Base-by-base conservation (phyloP, 2,329 filamentous ascomycete species). In the Diplodia mutila region DNA sequence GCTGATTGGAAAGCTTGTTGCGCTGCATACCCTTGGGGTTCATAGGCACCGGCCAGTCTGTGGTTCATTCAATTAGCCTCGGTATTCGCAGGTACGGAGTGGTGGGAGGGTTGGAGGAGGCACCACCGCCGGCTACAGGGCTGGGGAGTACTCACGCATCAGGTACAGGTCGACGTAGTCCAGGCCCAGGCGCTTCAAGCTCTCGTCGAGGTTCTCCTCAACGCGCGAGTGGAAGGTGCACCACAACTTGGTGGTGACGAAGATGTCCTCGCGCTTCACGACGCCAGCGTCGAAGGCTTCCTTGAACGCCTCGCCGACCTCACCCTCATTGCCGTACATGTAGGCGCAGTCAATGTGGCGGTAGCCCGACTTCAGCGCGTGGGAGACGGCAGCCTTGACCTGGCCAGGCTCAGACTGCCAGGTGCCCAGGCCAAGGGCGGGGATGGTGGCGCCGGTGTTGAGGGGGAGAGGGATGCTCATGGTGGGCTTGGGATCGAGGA, bases 181-280 rank as follows among this genome's bases (percentile, higher is more conserved):
- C 57, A 95, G 82, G 1, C 91, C 91, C 42, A 96, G 82, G 69
- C 86, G 85, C 80, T 89, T 86, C 76, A 95, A 82, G 74, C 89
- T 91, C 84, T 90, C 89, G 71, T 92, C 87, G 42, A 95, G 84
- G 42, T 86, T 88, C 73, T 90, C 82, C 79, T 91, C 89, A 6
- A 88, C 88, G 7, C 89, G 85, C 34, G 86, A 87, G 78, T 90
- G 89, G 82, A 91, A 94, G 61, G 91, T 92, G 75, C 89, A 90
- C 91, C 92, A 96, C 46, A 94, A 86, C 85, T 97, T 97, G 80
- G 90, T 93, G 71, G 94, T 91, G 77, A 97, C 89, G 87, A 97
- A 97, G 78, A 97, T 90, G 27, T 97, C 92, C 80, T 91, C 88
- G 69, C 92, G 90, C 84, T 90, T 93, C 73, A 94, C 91, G 67